Conservation (phyloP, 305 asterid genomes). For the Coffea humblotiana region DNA sequence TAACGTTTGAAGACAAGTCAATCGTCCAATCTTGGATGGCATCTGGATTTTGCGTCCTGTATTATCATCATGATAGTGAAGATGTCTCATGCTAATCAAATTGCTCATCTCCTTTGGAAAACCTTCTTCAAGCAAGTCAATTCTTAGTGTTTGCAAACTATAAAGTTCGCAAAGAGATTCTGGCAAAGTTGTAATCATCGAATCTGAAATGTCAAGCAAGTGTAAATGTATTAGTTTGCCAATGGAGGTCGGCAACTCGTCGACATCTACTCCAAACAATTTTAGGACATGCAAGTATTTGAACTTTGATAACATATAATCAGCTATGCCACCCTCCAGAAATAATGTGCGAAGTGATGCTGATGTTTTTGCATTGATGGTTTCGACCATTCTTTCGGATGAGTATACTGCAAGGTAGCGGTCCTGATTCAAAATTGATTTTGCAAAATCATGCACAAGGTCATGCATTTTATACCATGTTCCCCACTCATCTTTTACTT, state of each 20-base stretch:
- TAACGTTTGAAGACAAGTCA: neutral
- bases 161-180: neutral
- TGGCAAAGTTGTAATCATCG: neutral
- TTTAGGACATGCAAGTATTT: neutral
- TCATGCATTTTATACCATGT: neutral
- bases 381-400: neutral
- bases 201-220: neutral
- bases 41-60: no score
- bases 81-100: slow-evolving; percentile 5
- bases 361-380: neutral
- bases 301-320: neutral
- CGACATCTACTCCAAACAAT: neutral
- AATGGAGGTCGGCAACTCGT: neutral
- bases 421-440: neutral
- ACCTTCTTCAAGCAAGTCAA: fast-evolving
- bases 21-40: neutral
- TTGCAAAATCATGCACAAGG: slow-evolving; percentile 2
- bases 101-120: neutral
- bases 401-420: neutral
- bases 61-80: neutral
- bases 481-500: neutral
- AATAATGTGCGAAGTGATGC: neutral
- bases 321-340: no score
- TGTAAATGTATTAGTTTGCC: neutral
- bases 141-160: slow-evolving; percentile 1